phyloP scores from a whole-genome alignment of 75 land plant species.

The Sequoia sempervirens region DNA sequence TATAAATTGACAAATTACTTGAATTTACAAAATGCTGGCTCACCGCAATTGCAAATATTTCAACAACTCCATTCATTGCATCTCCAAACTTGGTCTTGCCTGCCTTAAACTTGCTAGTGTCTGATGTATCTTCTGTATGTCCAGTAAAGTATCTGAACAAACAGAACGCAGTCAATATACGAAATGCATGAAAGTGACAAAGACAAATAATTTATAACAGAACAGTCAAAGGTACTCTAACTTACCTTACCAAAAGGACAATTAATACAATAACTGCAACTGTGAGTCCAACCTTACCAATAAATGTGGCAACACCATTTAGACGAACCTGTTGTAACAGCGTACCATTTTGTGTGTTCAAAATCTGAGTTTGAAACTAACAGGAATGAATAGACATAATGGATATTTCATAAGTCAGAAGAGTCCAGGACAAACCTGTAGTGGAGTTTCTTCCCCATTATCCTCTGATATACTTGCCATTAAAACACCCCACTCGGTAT shows the following conservation, averaged over 20 bases:
- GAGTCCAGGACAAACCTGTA: conserved; percentile 32
- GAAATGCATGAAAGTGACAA: background rate
- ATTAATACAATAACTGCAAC: conserved; percentile 59
- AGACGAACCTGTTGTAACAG: conserved; percentile 49
- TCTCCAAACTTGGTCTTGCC: conserved; percentile 35
- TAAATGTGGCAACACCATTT: conserved; percentile 82
- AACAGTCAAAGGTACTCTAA: background rate
- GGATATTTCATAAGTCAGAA: background rate
- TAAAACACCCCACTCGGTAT: conserved; percentile 74
- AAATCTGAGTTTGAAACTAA: background rate
- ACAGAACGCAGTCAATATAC: background rate
- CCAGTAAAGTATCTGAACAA: conserved; percentile 56
- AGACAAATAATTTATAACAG: background rate
- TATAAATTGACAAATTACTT: background rate
- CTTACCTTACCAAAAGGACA: conserved; percentile 23
- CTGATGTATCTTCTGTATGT: conserved; percentile 29
- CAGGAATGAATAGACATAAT: too few relatives aligned
- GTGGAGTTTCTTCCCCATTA: conserved; percentile 62
- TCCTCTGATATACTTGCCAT: conserved; percentile 65
- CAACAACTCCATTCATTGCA: conserved; percentile 35
- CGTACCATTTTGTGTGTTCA: background rate
- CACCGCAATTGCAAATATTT: conserved; percentile 72
- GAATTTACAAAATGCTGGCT: conserved; percentile 14
- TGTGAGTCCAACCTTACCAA: conserved; percentile 61
- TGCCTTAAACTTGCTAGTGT: conserved; percentile 19